phyloP scores from a whole-genome alignment of 495 filamentous ascomycete species.

The Massariosphaeria phaeospora region DNA sequence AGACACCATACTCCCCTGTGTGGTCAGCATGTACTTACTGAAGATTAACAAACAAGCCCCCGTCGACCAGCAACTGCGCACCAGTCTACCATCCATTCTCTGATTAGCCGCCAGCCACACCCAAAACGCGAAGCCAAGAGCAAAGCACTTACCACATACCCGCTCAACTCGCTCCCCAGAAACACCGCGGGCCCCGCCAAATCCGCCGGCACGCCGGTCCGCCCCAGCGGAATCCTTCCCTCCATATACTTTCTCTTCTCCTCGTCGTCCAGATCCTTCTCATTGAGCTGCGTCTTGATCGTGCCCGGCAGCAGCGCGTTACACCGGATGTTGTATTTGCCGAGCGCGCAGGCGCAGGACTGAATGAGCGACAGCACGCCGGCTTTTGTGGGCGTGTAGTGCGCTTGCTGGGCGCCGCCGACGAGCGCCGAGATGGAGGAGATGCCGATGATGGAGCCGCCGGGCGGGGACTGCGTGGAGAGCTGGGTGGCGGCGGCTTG shows the following conservation, averaged over 20 bases:
- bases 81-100: conserved; percentile 51
- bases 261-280: conserved; percentile 66
- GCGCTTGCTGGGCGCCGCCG: conserved; percentile 71
- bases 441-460: conserved; percentile 79
- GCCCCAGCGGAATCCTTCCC: conserved; percentile 71
- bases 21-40: conserved; percentile 45
- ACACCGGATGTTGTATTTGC: conserved; percentile 69
- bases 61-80: conserved; percentile 80
- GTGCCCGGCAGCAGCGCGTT: conserved; percentile 86
- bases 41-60: conserved; percentile 67
- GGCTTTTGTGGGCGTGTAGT: conserved; percentile 91
- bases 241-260: conserved; percentile 80
- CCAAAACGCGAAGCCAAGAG: neutral
- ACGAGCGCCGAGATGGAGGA: conserved; percentile 81
- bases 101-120: neutral
- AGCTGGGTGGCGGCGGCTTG: conserved; percentile 82
- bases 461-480: conserved; percentile 55
- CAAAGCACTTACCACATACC: conserved; percentile 38
- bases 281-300: conserved; percentile 80
- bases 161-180: conserved; percentile 60
- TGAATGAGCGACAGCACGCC: conserved; percentile 82
- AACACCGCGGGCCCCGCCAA: conserved; percentile 82
- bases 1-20: too few relatives aligned
- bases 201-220: conserved; percentile 63
- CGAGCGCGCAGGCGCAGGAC: conserved; percentile 71